Percentiles rank a stretch among this genome's conserved stretches.
These are phyloP conservation scores for Baorangia bicolor DNA, from an alignment of 768 basidiomycete species.

Conservation along the genomic window DNA sequence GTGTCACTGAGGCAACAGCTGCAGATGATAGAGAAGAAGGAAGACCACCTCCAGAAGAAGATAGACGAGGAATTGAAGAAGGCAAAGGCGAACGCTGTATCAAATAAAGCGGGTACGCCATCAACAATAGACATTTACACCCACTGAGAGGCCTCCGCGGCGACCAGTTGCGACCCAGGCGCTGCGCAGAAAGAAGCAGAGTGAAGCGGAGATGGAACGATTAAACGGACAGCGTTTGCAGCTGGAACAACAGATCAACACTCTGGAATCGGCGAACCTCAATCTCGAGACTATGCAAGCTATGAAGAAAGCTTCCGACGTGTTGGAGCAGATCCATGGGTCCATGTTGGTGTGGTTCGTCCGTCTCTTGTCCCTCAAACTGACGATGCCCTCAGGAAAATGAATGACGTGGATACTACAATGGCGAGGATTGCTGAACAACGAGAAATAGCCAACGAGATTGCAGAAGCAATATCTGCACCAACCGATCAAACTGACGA, in stretches of 20 bases:
- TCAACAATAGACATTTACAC: neutral
- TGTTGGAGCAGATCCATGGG: conserved; percentile 85
- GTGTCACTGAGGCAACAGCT: conserved; percentile 90
- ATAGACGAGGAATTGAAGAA: conserved; percentile 92
- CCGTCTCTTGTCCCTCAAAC: neutral
- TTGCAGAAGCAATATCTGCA: conserved; percentile 83
- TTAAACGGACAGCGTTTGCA: conserved; percentile 85
- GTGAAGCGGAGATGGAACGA: conserved; percentile 83
- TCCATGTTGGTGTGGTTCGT: conserved; percentile 64
- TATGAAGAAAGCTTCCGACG: conserved; percentile 94
- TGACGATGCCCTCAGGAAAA: conserved; percentile 49
- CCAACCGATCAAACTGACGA: conserved; percentile 72
- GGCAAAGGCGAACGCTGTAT: conserved; percentile 89
- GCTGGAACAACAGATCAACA: conserved; percentile 95
- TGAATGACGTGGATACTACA: conserved; percentile 86
- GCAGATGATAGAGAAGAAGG: conserved; percentile 99
- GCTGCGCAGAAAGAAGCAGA: conserved; percentile 89
- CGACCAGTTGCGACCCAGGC: conserved; percentile 80
- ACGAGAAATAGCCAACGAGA: conserved; percentile 89
- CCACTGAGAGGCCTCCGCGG: conserved; percentile 11
- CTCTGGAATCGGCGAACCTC: conserved; percentile 94
- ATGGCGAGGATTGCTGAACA: conserved; percentile 90
- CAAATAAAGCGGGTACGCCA: conserved; percentile 84
- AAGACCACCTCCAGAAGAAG: conserved; percentile 94
- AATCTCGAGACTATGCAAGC: conserved; percentile 97